phyloP scores from a whole-genome alignment of 2,329 filamentous ascomycete species.

The Chrysoporthe deuterocubensis region DNA sequence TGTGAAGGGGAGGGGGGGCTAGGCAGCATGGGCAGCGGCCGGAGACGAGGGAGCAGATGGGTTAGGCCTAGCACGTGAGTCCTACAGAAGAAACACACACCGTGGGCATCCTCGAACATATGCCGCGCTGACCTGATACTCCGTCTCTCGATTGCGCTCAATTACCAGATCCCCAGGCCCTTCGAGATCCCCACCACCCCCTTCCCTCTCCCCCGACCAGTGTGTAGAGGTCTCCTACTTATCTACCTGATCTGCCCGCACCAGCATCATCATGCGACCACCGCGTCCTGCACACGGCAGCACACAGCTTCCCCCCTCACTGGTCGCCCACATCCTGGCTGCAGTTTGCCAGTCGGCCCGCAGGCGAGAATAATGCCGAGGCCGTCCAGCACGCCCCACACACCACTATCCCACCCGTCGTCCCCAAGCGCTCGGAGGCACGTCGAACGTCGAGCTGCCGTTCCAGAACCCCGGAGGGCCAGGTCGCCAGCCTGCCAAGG shows the following conservation, averaged over 20 bases:
- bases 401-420: neutral
- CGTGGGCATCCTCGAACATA: no score
- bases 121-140: no score
- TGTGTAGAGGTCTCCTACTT: no score
- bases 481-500: neutral
- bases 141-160: no score
- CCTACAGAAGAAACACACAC: no score
- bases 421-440: neutral
- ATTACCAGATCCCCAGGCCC: no score
- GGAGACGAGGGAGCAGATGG: no score
- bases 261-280: conserved; percentile 4
- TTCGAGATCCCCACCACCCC: no score
- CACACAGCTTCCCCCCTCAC: neutral
- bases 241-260: neutral
- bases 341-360: conserved; percentile 4
- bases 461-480: neutral
- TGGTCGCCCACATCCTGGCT: conserved; percentile 4
- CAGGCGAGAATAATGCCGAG: neutral
- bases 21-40: no score
- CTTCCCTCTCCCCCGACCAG: no score
- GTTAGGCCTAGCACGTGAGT: no score
- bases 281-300: neutral
- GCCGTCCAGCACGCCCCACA: neutral
- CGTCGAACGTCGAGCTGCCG: neutral
- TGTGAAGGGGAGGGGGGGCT: no score